Evolutionary conservation across 106 monocot species (phyloP).

Genomic region (Allium sativum): DNA sequence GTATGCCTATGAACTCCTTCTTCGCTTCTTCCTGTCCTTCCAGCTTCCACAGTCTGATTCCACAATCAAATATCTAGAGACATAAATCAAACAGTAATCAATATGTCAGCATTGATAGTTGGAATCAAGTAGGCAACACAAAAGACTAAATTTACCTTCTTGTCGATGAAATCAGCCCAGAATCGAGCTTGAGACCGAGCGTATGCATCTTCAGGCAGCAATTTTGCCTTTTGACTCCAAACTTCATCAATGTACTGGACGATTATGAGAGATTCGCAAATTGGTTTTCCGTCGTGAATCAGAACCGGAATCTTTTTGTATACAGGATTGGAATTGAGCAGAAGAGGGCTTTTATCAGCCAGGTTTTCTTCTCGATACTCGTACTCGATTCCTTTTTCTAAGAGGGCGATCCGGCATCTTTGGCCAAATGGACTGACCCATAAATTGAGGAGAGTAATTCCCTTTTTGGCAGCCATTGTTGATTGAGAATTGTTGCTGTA

Average conservation of each 20-base stretch:
- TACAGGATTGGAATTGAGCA: constrained; percentile 43
- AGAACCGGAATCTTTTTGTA: constrained; percentile 58
- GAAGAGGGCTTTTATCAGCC: constrained; percentile 26
- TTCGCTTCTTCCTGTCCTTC: constrained; percentile 29
- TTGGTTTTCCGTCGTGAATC: constrained; percentile 33
- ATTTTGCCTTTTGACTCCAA: not conserved
- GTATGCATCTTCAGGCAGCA: constrained; percentile 33
- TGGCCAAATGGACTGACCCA: constrained; percentile 37
- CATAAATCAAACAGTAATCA: not conserved
- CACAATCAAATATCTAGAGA: constrained; percentile 24
- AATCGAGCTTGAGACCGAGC: constrained; percentile 26
- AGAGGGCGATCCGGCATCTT: constrained; percentile 27
- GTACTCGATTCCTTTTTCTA: constrained; percentile 34
- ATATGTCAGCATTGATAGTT: not conserved
- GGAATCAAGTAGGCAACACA: not conserved
- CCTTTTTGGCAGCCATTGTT: not conserved
- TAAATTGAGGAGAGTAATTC: constrained; percentile 12
- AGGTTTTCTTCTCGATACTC: constrained; percentile 36
- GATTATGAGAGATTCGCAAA: constrained; percentile 44
- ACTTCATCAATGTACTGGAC: constrained; percentile 40
- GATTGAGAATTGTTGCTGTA: no score
- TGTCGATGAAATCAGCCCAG: constrained; percentile 42
- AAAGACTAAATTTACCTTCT: constrained; percentile 19
- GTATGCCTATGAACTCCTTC: constrained; percentile 32
- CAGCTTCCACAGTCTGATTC: constrained; percentile 24